These are phyloP conservation scores for Elongisporangium undulatum DNA, from an alignment of 352 stramenopile species.

Conservation along the genomic window DNA sequence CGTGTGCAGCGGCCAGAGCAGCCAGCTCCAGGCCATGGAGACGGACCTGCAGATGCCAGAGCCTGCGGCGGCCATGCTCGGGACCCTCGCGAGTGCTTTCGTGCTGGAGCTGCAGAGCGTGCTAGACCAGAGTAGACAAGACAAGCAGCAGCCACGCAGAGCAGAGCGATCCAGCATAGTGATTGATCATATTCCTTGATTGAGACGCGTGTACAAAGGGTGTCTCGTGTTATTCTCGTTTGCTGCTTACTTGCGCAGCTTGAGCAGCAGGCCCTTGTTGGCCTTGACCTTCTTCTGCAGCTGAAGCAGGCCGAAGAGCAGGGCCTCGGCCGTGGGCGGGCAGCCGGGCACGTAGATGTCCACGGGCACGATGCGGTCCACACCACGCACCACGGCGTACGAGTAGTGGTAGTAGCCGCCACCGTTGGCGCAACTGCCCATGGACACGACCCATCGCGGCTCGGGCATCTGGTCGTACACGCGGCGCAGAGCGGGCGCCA, in stretches of 20 bases:
- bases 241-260: constrained; percentile 93
- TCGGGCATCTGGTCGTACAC: constrained; percentile 99
- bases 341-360: constrained; percentile 99
- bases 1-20: background rate
- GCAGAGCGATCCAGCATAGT: too few species aligned
- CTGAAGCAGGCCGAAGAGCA: constrained; percentile 98
- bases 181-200: background rate
- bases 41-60: background rate
- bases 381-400: constrained; percentile 96
- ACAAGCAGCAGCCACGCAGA: background rate
- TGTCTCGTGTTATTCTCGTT: background rate
- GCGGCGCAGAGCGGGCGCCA: constrained; percentile 95
- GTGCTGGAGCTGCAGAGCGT: background rate
- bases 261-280: constrained; percentile 95
- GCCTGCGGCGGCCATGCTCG: background rate
- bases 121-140: constrained; percentile 1
- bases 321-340: constrained; percentile 96
- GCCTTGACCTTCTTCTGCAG: constrained; percentile 99
- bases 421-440: constrained; percentile 98
- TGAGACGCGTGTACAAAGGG: background rate
- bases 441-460: constrained; percentile 97
- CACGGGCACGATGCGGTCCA: constrained; percentile 97
- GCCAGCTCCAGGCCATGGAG: constrained; percentile 9
- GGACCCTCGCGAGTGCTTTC: background rate
- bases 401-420: constrained; percentile 95